Conservation (phyloP, 1,139 yeast species). For the Debaryomycetaceae sp. region DNA sequence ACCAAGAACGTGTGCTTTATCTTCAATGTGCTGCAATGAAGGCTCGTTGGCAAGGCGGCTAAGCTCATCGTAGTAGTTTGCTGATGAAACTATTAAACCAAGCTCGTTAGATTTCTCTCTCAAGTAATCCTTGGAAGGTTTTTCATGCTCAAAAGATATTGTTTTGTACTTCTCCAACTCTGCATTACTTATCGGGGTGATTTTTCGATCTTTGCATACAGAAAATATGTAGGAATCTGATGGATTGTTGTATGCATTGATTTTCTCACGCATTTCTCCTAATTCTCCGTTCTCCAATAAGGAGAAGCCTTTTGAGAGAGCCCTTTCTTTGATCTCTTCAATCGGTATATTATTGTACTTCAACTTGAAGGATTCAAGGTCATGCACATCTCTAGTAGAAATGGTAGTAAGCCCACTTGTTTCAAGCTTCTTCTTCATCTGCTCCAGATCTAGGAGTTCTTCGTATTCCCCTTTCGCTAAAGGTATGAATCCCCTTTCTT, state of each 20-base stretch:
- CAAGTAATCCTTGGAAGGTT: conserved; percentile 15
- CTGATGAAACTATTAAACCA: conserved; percentile 24
- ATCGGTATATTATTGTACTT: conserved; percentile 7
- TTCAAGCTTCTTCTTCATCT: conserved; percentile 29
- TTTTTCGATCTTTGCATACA: conserved; percentile 21
- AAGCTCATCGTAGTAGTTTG: conserved; percentile 23
- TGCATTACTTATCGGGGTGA: conserved; percentile 22
- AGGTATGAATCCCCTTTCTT: conserved; percentile 26
- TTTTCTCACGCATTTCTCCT: conserved; percentile 13
- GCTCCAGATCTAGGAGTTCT: conserved; percentile 27
- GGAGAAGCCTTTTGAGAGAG: conserved; percentile 13
- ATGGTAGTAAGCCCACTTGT: conserved; percentile 34
- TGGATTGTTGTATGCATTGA: conserved; percentile 18
- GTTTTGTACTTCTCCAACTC: conserved; percentile 20
- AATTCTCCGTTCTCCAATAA: conserved; percentile 17
- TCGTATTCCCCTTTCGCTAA: conserved; percentile 24
- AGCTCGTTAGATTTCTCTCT: conserved; percentile 17
- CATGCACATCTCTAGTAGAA: conserved; percentile 14
- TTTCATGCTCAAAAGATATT: conserved; percentile 26
- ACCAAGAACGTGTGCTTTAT: conserved; percentile 19
- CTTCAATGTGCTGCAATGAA: conserved; percentile 18
- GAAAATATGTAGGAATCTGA: conserved; percentile 24
- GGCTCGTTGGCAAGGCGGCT: conserved; percentile 23
- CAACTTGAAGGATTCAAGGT: conserved; percentile 3
- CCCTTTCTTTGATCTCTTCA: conserved; percentile 7